Conservation (phyloP, 2,329 filamentous ascomycete genomes). For the Penicillium hordei region DNA sequence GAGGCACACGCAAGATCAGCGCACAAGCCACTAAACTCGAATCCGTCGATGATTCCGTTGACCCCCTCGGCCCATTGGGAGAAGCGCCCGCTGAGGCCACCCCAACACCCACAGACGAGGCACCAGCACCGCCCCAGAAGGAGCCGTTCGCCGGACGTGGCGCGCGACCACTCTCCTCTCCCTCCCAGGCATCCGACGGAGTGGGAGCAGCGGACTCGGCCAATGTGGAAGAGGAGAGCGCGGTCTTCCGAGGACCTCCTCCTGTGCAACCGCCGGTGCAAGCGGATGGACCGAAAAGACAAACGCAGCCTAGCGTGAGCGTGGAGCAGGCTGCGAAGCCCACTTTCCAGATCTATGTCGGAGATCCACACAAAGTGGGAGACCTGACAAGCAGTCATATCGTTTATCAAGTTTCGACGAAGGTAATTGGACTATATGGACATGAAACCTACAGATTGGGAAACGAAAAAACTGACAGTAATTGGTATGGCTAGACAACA, state of each 20-base stretch:
- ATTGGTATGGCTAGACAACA: conserved; percentile 63
- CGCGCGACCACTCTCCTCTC: conserved; percentile 39
- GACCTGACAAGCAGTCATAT: conserved; percentile 97
- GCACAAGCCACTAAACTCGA: conserved; percentile 63
- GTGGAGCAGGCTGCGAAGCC: conserved; percentile 93
- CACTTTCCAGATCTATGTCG: conserved; percentile 83
- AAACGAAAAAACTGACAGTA: background rate
- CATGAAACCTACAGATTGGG: no score
- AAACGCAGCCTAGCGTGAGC: conserved; percentile 75
- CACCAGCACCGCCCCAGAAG: conserved; percentile 61
- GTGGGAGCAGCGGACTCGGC: conserved; percentile 63
- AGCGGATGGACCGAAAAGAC: conserved; percentile 48
- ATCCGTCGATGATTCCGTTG: conserved; percentile 61
- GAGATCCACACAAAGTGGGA: conserved; percentile 96
- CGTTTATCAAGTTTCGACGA: conserved; percentile 92
- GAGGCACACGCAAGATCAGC: conserved; percentile 58
- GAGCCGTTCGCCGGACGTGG: conserved; percentile 47
- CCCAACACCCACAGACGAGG: conserved; percentile 50
- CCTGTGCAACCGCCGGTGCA: conserved; percentile 56
- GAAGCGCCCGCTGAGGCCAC: conserved; percentile 41
- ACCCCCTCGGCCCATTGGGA: conserved; percentile 62
- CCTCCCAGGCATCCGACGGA: conserved; percentile 50
- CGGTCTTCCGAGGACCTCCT: conserved; percentile 63
- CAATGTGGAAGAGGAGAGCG: conserved; percentile 68
- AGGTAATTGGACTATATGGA: conserved; percentile 54